Percentiles rank a stretch among this genome's conserved stretches.
Conservation (phyloP, 2,329 filamentous ascomycete genomes). For the Ceratocystis variospora region DNA sequence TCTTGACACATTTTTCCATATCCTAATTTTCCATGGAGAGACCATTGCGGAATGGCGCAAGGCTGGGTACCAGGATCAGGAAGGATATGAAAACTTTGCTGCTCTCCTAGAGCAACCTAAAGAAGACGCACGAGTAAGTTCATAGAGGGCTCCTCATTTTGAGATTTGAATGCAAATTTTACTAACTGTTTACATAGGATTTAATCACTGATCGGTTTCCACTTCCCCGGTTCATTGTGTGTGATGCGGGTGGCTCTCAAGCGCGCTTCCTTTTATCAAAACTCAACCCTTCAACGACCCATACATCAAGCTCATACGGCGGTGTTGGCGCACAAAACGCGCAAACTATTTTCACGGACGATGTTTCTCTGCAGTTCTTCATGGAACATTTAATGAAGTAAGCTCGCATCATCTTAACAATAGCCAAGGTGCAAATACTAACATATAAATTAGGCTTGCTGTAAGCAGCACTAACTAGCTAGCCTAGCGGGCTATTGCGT, state of each 20-base stretch:
- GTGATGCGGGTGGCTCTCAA: conserved; percentile 94
- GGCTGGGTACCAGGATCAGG: conserved; percentile 92
- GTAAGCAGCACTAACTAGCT: conserved; percentile 48
- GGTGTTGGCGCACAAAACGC: conserved; percentile 73
- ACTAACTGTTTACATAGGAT: conserved; percentile 44
- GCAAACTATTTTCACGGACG: conserved; percentile 97
- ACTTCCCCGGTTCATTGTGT: conserved; percentile 96
- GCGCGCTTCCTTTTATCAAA: conserved; percentile 94
- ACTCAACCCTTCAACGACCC: conserved; percentile 92
- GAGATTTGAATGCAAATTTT: conserved; percentile 21
- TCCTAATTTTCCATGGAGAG: conserved; percentile 97
- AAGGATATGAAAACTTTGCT: conserved; percentile 94
- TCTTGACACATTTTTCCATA: conserved; percentile 98
- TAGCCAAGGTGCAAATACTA: conserved; percentile 41
- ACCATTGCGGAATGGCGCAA: conserved; percentile 97
- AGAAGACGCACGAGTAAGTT: conserved; percentile 78
- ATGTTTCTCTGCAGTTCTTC: conserved; percentile 94
- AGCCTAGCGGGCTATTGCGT: no score
- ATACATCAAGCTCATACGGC: conserved; percentile 84
- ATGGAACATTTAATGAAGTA: conserved; percentile 99
- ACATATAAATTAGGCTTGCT: conserved; percentile 34
- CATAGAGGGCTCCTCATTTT: background rate
- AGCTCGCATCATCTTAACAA: conserved; percentile 27
- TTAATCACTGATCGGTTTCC: conserved; percentile 95
- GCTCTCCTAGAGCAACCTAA: conserved; percentile 80